Conservation (phyloP, 257 asterid genomes). For the Solanum appendiculatum region DNA sequence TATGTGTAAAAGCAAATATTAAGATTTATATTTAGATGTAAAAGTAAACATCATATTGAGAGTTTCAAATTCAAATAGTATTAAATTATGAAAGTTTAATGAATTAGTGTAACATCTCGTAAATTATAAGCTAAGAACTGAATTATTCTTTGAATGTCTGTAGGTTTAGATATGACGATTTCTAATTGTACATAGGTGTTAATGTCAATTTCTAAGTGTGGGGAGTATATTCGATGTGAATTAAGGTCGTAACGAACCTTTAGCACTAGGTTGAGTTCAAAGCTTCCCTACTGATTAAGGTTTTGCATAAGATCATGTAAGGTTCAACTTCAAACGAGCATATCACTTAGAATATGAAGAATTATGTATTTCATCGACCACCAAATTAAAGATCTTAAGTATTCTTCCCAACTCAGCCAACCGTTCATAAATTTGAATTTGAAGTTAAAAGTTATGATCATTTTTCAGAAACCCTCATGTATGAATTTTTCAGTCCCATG, state of each 20-base stretch:
- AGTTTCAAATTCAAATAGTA: not conserved
- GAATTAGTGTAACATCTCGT: not conserved
- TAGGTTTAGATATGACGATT: not conserved
- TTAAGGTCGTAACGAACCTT: not conserved
- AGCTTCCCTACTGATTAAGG: no score
- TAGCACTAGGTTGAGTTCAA: not conserved
- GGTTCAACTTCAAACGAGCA: not conserved
- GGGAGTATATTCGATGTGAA: not conserved
- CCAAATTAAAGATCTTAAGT: no score
- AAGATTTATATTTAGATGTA: not conserved
- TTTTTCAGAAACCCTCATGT: no score
- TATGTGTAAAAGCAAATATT: not conserved
- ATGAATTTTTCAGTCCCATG: no score
- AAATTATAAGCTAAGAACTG: no score
- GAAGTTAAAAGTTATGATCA: no score
- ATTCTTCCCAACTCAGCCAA: no score
- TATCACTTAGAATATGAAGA: not conserved
- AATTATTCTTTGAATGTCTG: no score
- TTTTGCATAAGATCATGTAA: no score
- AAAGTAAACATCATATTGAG: not conserved
- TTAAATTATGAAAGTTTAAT: not conserved
- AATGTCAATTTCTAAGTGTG: no score
- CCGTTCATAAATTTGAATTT: no score
- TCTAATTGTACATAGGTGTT: not conserved
- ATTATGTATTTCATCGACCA: no score